These are phyloP conservation scores for Trypanosoma melophagium DNA, from an alignment of 208 protist species.

Conservation along the genomic window DNA sequence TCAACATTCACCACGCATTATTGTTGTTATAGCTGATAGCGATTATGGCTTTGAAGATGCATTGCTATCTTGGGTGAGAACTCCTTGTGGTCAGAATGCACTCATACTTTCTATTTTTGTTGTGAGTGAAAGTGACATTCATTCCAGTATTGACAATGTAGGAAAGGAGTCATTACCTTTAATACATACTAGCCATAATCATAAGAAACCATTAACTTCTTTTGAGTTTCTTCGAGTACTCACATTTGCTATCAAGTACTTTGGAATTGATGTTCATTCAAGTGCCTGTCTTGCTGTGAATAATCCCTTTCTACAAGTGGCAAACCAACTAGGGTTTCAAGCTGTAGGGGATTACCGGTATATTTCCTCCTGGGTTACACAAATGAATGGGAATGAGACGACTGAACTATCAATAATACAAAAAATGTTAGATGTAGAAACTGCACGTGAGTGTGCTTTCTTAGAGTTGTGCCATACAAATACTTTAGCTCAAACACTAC, in stretches of 20 bases:
- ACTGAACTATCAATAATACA: not conserved
- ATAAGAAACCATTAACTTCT: too few relatives aligned
- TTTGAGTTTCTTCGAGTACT: conserved; percentile 14
- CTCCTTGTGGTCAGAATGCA: conserved; percentile 59
- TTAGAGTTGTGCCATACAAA: conserved; percentile 43
- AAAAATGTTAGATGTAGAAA: conserved; percentile 18
- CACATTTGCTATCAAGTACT: conserved; percentile 30
- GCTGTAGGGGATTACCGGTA: conserved; percentile 12
- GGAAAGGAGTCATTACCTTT: not conserved
- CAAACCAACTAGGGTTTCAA: conserved; percentile 1
- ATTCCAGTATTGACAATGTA: not conserved
- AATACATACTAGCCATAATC: too few relatives aligned
- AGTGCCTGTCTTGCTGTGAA: conserved; percentile 28
- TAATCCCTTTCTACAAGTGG: conserved; percentile 16
- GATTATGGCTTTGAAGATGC: conserved; percentile 27
- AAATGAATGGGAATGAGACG: not conserved
- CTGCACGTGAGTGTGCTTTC: conserved; percentile 34
- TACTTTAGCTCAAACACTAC: conserved; percentile 38
- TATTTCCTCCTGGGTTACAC: conserved; percentile 12
- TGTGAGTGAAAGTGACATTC: conserved; percentile 27
- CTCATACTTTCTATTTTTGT: conserved; percentile 61
- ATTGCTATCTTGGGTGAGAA: conserved; percentile 59
- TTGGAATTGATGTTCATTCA: conserved; percentile 24
- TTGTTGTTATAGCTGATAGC: conserved; percentile 43
- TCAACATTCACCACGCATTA: conserved; percentile 4